phyloP scores from a whole-genome alignment of 192 early-diverging fungal species.

The Rhizophlyctis rosea region DNA sequence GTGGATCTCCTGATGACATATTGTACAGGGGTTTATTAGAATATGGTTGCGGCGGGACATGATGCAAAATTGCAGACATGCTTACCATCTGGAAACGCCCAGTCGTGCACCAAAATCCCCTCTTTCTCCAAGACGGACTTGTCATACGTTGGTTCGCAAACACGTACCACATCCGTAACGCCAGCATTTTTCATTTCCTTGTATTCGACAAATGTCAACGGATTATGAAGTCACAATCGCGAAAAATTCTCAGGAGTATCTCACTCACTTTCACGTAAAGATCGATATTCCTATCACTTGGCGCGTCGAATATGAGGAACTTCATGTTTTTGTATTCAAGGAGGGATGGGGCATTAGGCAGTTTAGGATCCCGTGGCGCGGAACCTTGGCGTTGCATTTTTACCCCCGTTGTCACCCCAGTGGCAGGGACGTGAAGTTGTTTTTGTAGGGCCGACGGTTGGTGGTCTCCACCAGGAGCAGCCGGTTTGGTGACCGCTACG shows the following conservation, averaged over 20 bases:
- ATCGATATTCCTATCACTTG: constrained; percentile 66
- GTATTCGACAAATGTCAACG: neutral
- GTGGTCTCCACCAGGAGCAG: too few relatives aligned
- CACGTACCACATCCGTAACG: constrained; percentile 77
- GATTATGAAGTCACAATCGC: neutral
- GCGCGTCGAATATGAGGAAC: constrained; percentile 78
- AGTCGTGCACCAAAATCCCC: constrained; percentile 68
- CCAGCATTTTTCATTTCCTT: constrained; percentile 68
- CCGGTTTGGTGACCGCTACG: too few relatives aligned
- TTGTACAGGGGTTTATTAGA: neutral
- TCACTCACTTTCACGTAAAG: constrained; percentile 60
- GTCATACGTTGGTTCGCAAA: constrained; percentile 81
- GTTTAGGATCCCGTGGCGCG: constrained; percentile 14
- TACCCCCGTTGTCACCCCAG: constrained; percentile 15
- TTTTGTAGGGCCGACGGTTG: too few relatives aligned
- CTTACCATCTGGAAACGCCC: constrained; percentile 63
- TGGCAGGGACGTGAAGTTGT: too few relatives aligned
- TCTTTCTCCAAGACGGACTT: constrained; percentile 45
- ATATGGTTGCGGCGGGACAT: neutral
- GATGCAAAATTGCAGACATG: neutral
- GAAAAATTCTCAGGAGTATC: neutral
- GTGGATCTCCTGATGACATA: constrained; percentile 46
- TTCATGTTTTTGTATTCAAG: constrained; percentile 68
- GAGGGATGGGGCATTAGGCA: constrained; percentile 56
- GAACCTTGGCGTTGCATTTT: constrained; percentile 17